phyloP scores from a whole-genome alignment of 2,329 filamentous ascomycete species.

The Colletotrichum sp. region DNA sequence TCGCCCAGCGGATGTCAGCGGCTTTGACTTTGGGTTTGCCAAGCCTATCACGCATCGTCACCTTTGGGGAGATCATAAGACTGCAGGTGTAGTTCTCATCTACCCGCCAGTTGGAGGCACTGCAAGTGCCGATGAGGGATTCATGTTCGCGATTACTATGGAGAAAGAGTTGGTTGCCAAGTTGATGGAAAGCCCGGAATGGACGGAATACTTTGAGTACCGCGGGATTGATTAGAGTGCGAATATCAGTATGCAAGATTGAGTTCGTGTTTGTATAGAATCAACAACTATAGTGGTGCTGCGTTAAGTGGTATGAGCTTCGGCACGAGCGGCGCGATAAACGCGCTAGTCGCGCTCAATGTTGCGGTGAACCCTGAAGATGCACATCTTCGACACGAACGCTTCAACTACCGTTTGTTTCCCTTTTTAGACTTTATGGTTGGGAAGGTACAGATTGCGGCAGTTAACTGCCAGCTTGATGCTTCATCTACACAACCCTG shows the following conservation, averaged over 20 bases:
- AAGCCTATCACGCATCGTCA: background rate
- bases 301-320: background rate
- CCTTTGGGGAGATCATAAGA: background rate
- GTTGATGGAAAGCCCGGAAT: background rate
- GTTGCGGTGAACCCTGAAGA: background rate
- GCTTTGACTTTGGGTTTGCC: background rate
- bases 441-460: background rate
- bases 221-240: background rate
- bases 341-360: background rate
- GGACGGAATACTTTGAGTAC: background rate
- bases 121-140: background rate
- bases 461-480: background rate
- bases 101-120: background rate
- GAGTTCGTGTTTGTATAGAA: background rate
- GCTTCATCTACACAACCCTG: background rate
- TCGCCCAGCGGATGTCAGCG: background rate
- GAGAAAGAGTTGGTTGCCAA: background rate
- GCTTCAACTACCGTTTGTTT: background rate
- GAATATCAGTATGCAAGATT: background rate
- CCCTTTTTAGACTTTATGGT: background rate
- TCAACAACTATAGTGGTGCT: background rate
- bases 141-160: background rate
- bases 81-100: background rate
- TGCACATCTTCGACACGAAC: background rate
- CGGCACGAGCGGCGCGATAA: background rate